Evolutionary conservation across 768 basidiomycete genomes (phyloP), one percentile per base, ranked within the genome.

Genomic region (Dacryopinax spathularia): DNA sequence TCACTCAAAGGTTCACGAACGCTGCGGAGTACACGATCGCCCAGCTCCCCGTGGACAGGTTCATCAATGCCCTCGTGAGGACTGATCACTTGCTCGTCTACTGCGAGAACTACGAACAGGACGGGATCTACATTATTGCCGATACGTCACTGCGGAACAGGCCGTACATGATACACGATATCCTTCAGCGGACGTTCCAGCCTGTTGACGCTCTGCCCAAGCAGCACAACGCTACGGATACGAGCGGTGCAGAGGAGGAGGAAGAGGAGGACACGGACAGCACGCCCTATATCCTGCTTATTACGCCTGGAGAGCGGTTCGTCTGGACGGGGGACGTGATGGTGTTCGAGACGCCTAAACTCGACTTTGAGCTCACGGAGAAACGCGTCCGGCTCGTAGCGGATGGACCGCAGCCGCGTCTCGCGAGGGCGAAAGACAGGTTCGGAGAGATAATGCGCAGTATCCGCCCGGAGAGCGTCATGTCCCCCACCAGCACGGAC

Each of bases 1-100:
- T 88, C 44, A 87, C 89, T 0, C 89, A 91, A 68, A 84, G 91
- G 56, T 94, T 94, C 77, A 88, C 89, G 70, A 96, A 94, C 73
- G 89, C 93, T 4, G 89, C 91, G 0, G 93, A 96, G 72, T 97
- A 94, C 70, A 82, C 78, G 65, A 79, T 97, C 33, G 88, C 91
- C 64, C 79, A 83, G 62, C 76, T 86, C 35, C 79, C 86, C 41
- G 76, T 94, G 64, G 87, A 88, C 61, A 78, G 79, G n/a, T 88
- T 95, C 73, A 88, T 98, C 62, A 77, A 84, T 25, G 79, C 81
- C 12, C 80, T 99, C 7, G 84, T 89, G 22, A 83, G 86, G 33
- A 86, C 91, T 6, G 91, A 89, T 66, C 94, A 98, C 72, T 87
- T 93, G 75, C 84, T 99, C 64, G 89, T 99, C 44, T 95, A 96